A percentile compares a stretch with the other conserved stretches of the same genome.
Conservation (phyloP, 768 basidiomycete genomes). For the Macrocybe gigantea region DNA sequence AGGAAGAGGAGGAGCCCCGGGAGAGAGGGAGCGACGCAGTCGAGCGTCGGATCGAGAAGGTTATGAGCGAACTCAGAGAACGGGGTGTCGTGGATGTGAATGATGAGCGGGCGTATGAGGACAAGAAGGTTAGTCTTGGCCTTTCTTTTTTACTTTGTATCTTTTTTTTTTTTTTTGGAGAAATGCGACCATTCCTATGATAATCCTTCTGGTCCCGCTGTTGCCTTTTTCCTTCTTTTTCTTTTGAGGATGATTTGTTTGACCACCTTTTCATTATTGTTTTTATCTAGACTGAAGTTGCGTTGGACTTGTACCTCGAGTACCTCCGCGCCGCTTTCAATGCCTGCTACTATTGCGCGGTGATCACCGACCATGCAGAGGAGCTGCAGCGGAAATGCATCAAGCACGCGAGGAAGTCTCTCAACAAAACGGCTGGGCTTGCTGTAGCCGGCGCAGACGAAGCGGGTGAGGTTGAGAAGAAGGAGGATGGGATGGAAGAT, state of each 20-base stretch:
- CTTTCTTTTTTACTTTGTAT: too few species aligned
- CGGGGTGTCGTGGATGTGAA: constrained; percentile 53
- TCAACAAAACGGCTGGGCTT: constrained; percentile 35
- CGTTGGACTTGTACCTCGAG: constrained; percentile 88
- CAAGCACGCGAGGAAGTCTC: constrained; percentile 79
- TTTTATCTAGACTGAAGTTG: constrained; percentile 56
- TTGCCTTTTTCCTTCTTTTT: background rate
- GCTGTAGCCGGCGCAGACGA: constrained; percentile 47
- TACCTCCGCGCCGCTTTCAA: constrained; percentile 91
- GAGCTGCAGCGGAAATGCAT: constrained; percentile 94
- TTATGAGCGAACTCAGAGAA: constrained; percentile 64
- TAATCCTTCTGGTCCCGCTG: too few species aligned
- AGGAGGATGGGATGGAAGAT: constrained; percentile 31
- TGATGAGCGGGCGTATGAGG: constrained; percentile 62
- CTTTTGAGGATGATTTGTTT: background rate
- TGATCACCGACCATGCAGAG: constrained; percentile 88
- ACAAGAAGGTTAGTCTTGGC: constrained; percentile 53
- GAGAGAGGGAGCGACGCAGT: constrained; percentile 75
- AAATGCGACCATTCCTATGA: too few species aligned
- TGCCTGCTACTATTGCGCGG: constrained; percentile 97
- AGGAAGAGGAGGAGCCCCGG: constrained; percentile 50
- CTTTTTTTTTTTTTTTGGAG: too few species aligned
- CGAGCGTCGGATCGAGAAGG: constrained; percentile 73
- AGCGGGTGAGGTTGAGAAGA: constrained; percentile 48
- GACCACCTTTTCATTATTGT: constrained; percentile 10